Evolutionary conservation across 805 yeast genomes (phyloP).

Genomic region (Ogataea angusta): DNA sequence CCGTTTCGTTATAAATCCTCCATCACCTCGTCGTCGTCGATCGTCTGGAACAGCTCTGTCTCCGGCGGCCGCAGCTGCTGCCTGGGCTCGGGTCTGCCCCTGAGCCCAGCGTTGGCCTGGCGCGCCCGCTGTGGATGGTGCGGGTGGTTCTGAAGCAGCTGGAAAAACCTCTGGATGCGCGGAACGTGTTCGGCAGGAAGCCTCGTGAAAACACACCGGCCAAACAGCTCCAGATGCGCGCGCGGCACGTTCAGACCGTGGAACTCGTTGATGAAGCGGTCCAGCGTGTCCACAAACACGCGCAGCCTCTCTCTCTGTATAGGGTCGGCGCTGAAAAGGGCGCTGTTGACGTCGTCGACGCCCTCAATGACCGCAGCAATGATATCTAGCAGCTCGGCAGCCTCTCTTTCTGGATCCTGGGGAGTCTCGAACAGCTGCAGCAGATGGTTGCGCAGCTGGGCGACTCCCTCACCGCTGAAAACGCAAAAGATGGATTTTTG

Average conservation of each 20-base stretch:
- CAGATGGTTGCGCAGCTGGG: slow-evolving; percentile 66
- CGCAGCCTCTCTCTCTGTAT: slow-evolving; percentile 25
- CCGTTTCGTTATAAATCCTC: slow-evolving; percentile 27
- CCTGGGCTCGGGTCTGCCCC: slow-evolving; percentile 10
- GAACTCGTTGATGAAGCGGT: slow-evolving; percentile 29
- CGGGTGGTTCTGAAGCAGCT: slow-evolving; percentile 23
- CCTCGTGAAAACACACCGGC: slow-evolving; percentile 30
- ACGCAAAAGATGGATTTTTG: slow-evolving; percentile 89
- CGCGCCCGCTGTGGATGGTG: slow-evolving; percentile 11
- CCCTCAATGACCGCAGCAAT: slow-evolving; percentile 28
- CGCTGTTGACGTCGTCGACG: slow-evolving; percentile 19
- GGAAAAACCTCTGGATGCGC: slow-evolving; percentile 32
- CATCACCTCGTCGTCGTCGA: slow-evolving; percentile 43
- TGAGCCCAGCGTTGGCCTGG: slow-evolving; percentile 5
- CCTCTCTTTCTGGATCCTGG: slow-evolving; percentile 31
- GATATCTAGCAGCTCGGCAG: slow-evolving; percentile 30
- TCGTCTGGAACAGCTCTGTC: slow-evolving; percentile 34
- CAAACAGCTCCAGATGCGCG: slow-evolving; percentile 29
- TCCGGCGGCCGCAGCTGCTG: slow-evolving; percentile 11
- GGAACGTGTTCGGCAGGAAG: slow-evolving; percentile 31
- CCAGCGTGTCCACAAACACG: slow-evolving; percentile 28
- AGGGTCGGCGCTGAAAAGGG: slow-evolving; percentile 19
- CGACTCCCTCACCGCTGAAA: slow-evolving; percentile 87
- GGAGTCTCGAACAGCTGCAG: slow-evolving; percentile 34
- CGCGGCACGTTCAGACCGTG: slow-evolving; percentile 27